These are phyloP conservation scores for Cladosporium velox DNA, from an alignment of 2,329 filamentous ascomycete species.

Conservation along the genomic window DNA sequence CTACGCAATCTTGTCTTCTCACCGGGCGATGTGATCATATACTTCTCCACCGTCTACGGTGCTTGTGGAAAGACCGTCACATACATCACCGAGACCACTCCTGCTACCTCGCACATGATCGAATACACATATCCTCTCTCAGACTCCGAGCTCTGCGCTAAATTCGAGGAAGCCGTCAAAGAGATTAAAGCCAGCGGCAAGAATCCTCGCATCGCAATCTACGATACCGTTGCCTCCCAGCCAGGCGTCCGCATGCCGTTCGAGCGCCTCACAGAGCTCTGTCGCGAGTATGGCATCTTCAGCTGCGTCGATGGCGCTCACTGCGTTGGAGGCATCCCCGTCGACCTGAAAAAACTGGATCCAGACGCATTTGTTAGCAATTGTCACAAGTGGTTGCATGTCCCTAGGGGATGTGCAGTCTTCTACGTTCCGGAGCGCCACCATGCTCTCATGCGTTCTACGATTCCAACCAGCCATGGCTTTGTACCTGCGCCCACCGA, in stretches of 20 bases:
- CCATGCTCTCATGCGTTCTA: conserved; percentile 71
- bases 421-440: conserved; percentile 77
- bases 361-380: conserved; percentile 88
- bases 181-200: conserved; percentile 58
- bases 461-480: conserved; percentile 78
- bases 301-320: conserved; percentile 85
- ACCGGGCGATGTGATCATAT: conserved; percentile 72
- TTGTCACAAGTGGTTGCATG: conserved; percentile 86
- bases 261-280: conserved; percentile 64
- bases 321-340: conserved; percentile 72
- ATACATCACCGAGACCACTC: conserved; percentile 69
- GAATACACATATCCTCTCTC: conserved; percentile 67
- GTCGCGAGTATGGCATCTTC: conserved; percentile 66
- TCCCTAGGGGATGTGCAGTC: conserved; percentile 76
- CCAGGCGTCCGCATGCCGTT: conserved; percentile 82
- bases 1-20: conserved; percentile 73
- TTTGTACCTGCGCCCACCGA: conserved; percentile 56
- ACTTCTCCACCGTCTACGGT: conserved; percentile 78
- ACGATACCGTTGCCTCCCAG: conserved; percentile 77
- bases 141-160: conserved; percentile 64
- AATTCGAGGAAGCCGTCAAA: conserved; percentile 62
- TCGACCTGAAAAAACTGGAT: conserved; percentile 67
- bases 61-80: conserved; percentile 73
- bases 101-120: conserved; percentile 56
- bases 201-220: conserved; percentile 67